Percentiles rank a stretch among this genome's conserved stretches.
Evolutionary conservation across 805 yeast species (phyloP).

Genomic region (Candida adriatica): DNA sequence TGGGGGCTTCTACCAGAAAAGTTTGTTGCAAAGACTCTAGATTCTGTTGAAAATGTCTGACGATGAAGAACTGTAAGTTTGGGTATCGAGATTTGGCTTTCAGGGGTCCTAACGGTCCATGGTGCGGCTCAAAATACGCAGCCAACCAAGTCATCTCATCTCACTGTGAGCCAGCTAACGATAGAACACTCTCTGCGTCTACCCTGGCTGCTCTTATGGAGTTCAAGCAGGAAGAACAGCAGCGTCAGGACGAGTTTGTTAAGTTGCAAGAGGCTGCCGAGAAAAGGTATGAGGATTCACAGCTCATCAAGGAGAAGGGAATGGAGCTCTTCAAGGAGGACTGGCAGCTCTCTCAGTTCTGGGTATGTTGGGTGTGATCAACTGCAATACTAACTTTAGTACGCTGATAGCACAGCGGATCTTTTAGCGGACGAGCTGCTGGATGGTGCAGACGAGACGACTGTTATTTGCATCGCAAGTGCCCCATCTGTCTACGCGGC

Average conservation of each 20-base stretch:
- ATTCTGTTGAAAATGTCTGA: slow-evolving; percentile 8
- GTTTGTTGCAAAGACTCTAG: too few species aligned
- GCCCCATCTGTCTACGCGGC: slow-evolving; percentile 94
- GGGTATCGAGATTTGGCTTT: neutral
- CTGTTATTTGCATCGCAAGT: slow-evolving; percentile 70
- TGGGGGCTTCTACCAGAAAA: too few species aligned
- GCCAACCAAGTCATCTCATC: too few species aligned
- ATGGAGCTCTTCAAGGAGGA: slow-evolving; percentile 82
- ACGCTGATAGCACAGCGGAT: slow-evolving; percentile 66
- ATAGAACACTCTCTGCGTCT: slow-evolving; percentile 34
- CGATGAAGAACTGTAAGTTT: slow-evolving; percentile 17
- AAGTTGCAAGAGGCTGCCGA: slow-evolving; percentile 65
- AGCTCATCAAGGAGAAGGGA: slow-evolving; percentile 30
- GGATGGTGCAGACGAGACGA: slow-evolving; percentile 67
- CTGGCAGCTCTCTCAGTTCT: slow-evolving; percentile 92
- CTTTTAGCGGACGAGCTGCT: slow-evolving; percentile 61
- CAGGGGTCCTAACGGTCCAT: neutral
- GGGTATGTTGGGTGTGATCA: slow-evolving; percentile 26
- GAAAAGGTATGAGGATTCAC: slow-evolving; percentile 24
- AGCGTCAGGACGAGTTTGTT: slow-evolving; percentile 54
- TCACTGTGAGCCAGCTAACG: too few species aligned
- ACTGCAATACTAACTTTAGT: slow-evolving; percentile 21
- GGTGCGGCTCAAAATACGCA: too few species aligned
- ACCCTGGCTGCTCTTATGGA: slow-evolving; percentile 50
- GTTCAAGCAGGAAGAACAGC: slow-evolving; percentile 54